Evolutionary conservation across 2,329 filamentous ascomycete genomes (phyloP).

Genomic region (Epichloe sp.): DNA sequence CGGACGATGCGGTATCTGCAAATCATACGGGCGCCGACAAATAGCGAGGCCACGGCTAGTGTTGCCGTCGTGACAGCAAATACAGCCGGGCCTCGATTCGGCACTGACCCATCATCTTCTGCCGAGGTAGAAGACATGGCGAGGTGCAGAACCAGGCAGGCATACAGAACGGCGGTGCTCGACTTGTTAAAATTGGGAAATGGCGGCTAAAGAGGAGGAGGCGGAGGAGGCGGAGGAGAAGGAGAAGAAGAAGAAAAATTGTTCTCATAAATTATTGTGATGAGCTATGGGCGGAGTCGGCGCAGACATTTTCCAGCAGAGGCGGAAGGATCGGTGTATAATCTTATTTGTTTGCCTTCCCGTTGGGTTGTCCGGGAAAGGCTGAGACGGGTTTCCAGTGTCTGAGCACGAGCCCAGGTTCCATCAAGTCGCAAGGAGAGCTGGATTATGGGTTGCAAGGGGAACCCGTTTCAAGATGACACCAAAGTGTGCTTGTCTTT

Average conservation of each 20-base stretch:
- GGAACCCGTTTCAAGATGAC: not conserved
- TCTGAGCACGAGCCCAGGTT: not conserved
- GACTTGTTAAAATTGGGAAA: not conserved
- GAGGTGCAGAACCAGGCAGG: not conserved
- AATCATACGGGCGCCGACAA: conserved; percentile 61
- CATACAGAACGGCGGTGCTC: conserved; percentile 1
- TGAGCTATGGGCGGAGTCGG: not conserved
- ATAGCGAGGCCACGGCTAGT: conserved; percentile 55
- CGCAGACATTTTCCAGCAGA: conserved; percentile 1
- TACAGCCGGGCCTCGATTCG: conserved; percentile 45
- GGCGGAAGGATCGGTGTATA: not conserved
- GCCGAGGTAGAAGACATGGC: conserved; percentile 6
- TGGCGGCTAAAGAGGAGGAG: not conserved
- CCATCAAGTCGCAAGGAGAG: not conserved
- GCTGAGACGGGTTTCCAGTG: not conserved
- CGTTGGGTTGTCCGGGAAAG: not conserved
- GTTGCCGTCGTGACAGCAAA: conserved; percentile 59
- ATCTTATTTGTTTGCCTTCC: not conserved
- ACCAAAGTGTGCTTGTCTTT: not conserved
- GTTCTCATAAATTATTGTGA: not conserved
- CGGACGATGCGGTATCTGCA: conserved; percentile 63
- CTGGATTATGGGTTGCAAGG: not conserved
- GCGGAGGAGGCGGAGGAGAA: not conserved
- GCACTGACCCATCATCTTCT: conserved; percentile 13
- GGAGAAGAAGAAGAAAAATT: no score